These are phyloP conservation scores for Limonium bicolor DNA, from an alignment of 148 eudicot genomes.

Conservation along the genomic window DNA sequence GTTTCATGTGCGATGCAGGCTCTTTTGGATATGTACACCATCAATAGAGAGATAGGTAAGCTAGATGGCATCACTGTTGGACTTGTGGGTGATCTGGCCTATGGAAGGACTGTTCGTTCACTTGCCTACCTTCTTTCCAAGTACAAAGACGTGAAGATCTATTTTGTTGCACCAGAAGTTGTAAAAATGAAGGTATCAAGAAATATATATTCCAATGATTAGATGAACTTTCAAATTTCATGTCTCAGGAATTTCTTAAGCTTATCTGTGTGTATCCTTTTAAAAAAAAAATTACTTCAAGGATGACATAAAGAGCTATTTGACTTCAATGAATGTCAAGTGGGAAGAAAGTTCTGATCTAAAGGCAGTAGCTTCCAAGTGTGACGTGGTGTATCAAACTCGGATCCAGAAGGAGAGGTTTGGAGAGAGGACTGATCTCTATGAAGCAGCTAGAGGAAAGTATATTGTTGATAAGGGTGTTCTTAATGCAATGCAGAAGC, in stretches of 20 bases:
- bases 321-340: slow-evolving; percentile 52
- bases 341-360: slow-evolving; percentile 93
- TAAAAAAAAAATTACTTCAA: slow-evolving; percentile 5
- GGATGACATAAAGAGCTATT: slow-evolving; percentile 89
- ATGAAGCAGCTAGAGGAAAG: slow-evolving; percentile 82
- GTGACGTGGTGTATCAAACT: slow-evolving; percentile 97
- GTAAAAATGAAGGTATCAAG: slow-evolving; percentile 78
- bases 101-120: slow-evolving; percentile 92
- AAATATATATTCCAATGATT: too few relatives aligned
- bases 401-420: slow-evolving; percentile 85
- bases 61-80: slow-evolving; percentile 88
- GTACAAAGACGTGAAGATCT: slow-evolving; percentile 76
- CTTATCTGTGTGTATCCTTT: neutral
- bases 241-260: neutral
- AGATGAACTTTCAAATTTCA: neutral
- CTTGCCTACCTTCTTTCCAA: slow-evolving; percentile 85
- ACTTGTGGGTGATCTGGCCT: slow-evolving; percentile 95
- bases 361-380: slow-evolving; percentile 94
- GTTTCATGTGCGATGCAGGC: slow-evolving; percentile 46
- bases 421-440: slow-evolving; percentile 72
- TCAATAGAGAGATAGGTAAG: slow-evolving; percentile 83
- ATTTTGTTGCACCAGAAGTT: slow-evolving; percentile 81
- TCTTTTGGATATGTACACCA: slow-evolving; percentile 84
- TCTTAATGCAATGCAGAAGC: slow-evolving; percentile 65
- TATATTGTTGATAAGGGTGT: slow-evolving; percentile 60